A percentile compares a stretch with the other conserved stretches of the same genome.
Evolutionary conservation across 106 monocot species (phyloP).

Genomic region (Dendrobium nobile): DNA sequence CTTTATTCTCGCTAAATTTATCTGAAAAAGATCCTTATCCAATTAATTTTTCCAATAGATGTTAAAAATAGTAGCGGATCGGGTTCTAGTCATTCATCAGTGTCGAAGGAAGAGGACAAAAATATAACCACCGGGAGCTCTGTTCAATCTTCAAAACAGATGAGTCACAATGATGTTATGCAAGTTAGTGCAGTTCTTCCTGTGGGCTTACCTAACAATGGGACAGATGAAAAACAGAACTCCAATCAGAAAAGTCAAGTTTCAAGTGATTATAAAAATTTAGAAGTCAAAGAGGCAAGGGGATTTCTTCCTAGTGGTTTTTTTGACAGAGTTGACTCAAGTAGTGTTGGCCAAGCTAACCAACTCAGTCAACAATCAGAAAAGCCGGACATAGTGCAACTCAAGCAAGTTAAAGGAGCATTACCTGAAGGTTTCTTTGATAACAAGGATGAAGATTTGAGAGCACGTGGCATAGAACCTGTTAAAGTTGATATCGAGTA

Average conservation of each 20-base stretch:
- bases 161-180: conserved; percentile 14
- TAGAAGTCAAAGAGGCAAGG: conserved; percentile 23
- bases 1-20: neutral
- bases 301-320: conserved; percentile 61
- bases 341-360: conserved; percentile 13
- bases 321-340: conserved; percentile 56
- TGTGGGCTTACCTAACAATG: conserved; percentile 24
- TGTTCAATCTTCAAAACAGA: conserved; percentile 16
- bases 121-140: conserved; percentile 3
- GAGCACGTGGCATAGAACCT: conserved; percentile 93
- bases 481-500: conserved; percentile 88
- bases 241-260: conserved; percentile 7
- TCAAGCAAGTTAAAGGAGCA: conserved; percentile 42
- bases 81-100: neutral
- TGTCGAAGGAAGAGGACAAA: conserved; percentile 5
- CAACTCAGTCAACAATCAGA: conserved; percentile 3
- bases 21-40: conserved; percentile 9
- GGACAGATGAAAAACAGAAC: neutral
- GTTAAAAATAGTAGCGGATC: conserved; percentile 12
- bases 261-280: conserved; percentile 14
- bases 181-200: conserved; percentile 25
- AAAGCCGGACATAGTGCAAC: conserved; percentile 12
- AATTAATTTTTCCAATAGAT: conserved; percentile 12
- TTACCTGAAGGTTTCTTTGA: conserved; percentile 96
- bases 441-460: conserved; percentile 91